A percentile compares a stretch with the other conserved stretches of the same genome.
Conservation (phyloP, 192 early-diverging fungal genomes). For the Coemansia sp. region DNA sequence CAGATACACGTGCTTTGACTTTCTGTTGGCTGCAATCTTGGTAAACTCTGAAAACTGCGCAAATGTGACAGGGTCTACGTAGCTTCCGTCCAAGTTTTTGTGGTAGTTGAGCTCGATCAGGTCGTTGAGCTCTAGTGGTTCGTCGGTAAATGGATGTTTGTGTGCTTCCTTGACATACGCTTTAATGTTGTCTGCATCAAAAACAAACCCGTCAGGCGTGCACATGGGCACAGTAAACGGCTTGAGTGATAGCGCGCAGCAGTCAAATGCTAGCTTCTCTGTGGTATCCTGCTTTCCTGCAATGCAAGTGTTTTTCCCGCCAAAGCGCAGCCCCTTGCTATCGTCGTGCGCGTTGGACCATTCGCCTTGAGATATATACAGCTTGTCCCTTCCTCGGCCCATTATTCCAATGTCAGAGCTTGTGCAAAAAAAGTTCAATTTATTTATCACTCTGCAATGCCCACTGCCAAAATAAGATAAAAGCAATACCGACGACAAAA, state of each 20-base stretch:
- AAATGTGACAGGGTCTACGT: slow-evolving; percentile 88
- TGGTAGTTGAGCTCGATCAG: slow-evolving; percentile 78
- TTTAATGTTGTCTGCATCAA: slow-evolving; percentile 83
- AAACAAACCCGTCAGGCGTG: slow-evolving; percentile 81
- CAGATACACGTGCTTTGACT: slow-evolving; percentile 86
- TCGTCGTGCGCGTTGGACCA: slow-evolving; percentile 62
- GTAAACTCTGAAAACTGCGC: slow-evolving; percentile 81
- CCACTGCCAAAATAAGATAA: too few species aligned
- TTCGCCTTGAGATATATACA: slow-evolving; percentile 85
- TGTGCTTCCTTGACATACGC: slow-evolving; percentile 78
- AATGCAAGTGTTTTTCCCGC: slow-evolving; percentile 62
- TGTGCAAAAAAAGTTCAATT: too few species aligned
- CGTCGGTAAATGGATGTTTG: slow-evolving; percentile 84
- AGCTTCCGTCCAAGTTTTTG: slow-evolving; percentile 79
- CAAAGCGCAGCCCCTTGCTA: slow-evolving; percentile 63
- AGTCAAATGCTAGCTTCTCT: slow-evolving; percentile 77
- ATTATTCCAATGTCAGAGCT: neutral
- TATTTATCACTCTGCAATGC: too few species aligned
- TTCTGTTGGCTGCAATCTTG: slow-evolving; percentile 82
- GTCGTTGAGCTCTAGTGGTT: slow-evolving; percentile 67
- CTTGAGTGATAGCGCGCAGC: slow-evolving; percentile 87
- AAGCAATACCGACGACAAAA: too few species aligned
- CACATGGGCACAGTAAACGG: slow-evolving; percentile 87
- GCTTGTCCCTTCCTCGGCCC: slow-evolving; percentile 68
- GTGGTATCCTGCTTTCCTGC: slow-evolving; percentile 58